Evolutionary conservation across 768 basidiomycete genomes (phyloP).

Genomic region (Suillus clintonianus): DNA sequence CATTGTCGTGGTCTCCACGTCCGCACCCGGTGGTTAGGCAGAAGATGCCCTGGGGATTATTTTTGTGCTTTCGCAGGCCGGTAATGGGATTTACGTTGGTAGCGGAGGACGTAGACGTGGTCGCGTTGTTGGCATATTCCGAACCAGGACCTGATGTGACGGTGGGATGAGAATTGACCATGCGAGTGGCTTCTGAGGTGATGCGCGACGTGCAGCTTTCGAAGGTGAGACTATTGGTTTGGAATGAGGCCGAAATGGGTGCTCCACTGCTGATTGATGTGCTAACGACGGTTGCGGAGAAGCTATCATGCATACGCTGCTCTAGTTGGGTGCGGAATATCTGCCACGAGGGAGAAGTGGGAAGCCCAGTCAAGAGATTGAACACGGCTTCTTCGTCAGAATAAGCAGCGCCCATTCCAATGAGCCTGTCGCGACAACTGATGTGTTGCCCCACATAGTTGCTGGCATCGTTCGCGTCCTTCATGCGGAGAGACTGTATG

Average conservation of each 20-base stretch:
- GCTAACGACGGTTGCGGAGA: not conserved
- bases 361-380: not conserved
- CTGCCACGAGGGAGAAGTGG: not conserved
- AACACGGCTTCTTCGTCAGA: not conserved
- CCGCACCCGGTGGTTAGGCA: not conserved
- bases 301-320: not conserved
- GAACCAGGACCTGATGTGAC: not conserved
- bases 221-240: not conserved
- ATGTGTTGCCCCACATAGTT: not conserved
- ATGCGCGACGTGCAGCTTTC: not conserved
- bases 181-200: not conserved
- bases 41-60: not conserved
- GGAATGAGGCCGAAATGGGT: not conserved
- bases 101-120: no score
- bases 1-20: not conserved
- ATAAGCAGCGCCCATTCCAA: not conserved
- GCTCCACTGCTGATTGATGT: not conserved
- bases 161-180: not conserved
- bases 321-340: not conserved
- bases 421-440: not conserved
- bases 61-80: not conserved
- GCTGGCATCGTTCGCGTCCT: not conserved
- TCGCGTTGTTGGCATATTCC: not conserved
- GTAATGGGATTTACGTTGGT: not conserved
- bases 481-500: not conserved